Base-by-base conservation (phyloP, 2,329 filamentous ascomycete genomes). In the Botrytis aclada region DNA sequence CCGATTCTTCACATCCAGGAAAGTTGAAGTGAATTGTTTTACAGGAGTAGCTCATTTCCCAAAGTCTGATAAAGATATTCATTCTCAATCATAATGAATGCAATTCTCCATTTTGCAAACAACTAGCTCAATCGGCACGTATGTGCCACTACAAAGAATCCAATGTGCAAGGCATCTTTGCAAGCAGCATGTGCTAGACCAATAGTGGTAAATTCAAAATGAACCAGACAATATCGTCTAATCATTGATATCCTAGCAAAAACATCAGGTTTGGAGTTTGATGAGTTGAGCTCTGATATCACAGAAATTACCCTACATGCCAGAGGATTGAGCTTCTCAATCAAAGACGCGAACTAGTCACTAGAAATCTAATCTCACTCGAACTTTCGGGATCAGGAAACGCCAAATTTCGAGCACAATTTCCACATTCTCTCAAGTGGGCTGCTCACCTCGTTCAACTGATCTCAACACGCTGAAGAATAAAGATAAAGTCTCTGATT, bases 391-490 rank as follows among this genome's bases (percentile, higher is more conserved):
- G 51, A 7, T 4, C 51, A 54, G 16, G 0, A 54, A 29, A 16
- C 0, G 7, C 6, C 14, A 54, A 8, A 2, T 29, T 1, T 29
- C 1, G 12, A 9, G 6, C 3, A 29, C 2, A 54, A 54, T 8
- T 29, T 29, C 1, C 14, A 29, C 8, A 29, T 54, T 29, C n/a
- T 9, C n/a, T 6, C 29, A 5, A 29, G 18, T 4, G 51, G 0
- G 14, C 14, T 7, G 6, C 51, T 29, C 2, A 8, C 6, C 3
- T 8, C 14, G 6, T 8, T 3, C 9, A 16, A 4, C 0, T 8
- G 3, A 18, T 29, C 6, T 34, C 29, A 22, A 60, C 4, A 34
- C 20, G 6, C 29, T 39, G 16, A 14, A 6, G 3, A 41, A 25
- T n/a, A 32, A 20, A 12, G 5, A 39, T 4, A 14, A 20, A 54